Percentiles rank a stretch among this genome's conserved stretches.
Conservation (phyloP, 441 rosid species). For the Mallotus repandus region DNA sequence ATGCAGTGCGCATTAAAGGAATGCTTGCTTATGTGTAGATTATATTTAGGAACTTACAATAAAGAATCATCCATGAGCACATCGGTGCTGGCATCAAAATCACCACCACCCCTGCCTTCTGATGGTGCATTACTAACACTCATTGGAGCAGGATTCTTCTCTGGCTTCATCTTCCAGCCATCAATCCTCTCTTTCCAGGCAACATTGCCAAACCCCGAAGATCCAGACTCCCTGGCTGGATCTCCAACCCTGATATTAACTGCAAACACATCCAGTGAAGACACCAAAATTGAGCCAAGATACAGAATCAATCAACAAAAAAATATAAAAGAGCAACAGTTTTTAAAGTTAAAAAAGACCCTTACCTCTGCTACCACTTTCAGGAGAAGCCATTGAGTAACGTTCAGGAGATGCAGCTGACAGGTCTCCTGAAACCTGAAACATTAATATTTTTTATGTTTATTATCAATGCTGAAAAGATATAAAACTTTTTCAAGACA, state of each 20-base stretch:
- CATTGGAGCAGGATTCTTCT: constrained; percentile 36
- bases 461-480: neutral
- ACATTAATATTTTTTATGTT: neutral
- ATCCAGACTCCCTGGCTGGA: constrained; percentile 29
- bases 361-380: constrained; percentile 35
- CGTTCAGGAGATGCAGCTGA: constrained; percentile 42
- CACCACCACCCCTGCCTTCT: constrained; percentile 36
- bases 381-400: constrained; percentile 37
- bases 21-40: no score
- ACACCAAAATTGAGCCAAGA: constrained; percentile 13
- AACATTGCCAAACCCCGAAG: constrained; percentile 32
- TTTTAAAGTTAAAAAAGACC: neutral
- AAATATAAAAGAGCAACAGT: neutral
- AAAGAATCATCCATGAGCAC: constrained; percentile 37
- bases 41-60: constrained; percentile 26
- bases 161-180: constrained; percentile 43
- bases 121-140: constrained; percentile 40
- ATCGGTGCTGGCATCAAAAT: constrained; percentile 36
- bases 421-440: constrained; percentile 39
- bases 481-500: neutral
- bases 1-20: neutral
- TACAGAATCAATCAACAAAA: neutral
- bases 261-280: constrained; percentile 10
- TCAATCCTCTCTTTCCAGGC: constrained; percentile 45
- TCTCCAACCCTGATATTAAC: constrained; percentile 31